Base-by-base conservation (phyloP, 1,139 yeast species). In the Casaregolazyma lundiana region DNA sequence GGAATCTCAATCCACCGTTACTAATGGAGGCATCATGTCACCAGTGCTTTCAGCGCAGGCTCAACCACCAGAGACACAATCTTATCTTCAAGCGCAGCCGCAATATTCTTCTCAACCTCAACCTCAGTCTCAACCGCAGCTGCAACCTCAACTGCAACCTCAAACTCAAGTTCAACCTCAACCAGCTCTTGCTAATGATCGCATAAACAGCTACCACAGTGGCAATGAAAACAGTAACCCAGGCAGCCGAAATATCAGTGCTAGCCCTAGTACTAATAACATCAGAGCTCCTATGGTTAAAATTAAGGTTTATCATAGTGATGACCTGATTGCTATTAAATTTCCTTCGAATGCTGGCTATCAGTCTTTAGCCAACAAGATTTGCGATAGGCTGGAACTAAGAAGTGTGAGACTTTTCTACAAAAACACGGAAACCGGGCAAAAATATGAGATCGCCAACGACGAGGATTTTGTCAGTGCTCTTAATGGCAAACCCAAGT, bases 241-340 rank as follows among this genome's bases (percentile, higher is more conserved):
- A 13, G 21, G 22, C 11, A 37, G 18, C 11, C 6, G 29, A 37
- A 19, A 17, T 18, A n/a, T 17, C 29, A 21, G 26, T 15, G 18
- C 29, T n/a, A n/a, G 22, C 24, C 7, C 24, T 5, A 13, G 16
- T 19, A 35, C 20, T 7, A 34, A 24, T n/a, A 35, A 35, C 22
- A 16, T 22, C 16, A 24, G 11, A 56, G 47, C 36, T 7, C 30
- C 50, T 32, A 50, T 61, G 69, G 65, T 79, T 70, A 55, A 92
- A 81, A 70, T 84, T 80, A 92, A 92, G 66, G 89, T 92, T 55
- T 90, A 85, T 64, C 86, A 81, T 60, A 82, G 82, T 50, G 96
- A 89, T 58, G 97, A 90, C 63, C 84, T 90, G 21, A 88, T 92
- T 71, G 97, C 96, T 6, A 73, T 92, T 48, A 72, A 87, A 49